Evolutionary conservation across 2,329 filamentous ascomycete species (phyloP), one percentile per base, ranked within the genome.

Genomic region (Conoideocrella luteorostrata): DNA sequence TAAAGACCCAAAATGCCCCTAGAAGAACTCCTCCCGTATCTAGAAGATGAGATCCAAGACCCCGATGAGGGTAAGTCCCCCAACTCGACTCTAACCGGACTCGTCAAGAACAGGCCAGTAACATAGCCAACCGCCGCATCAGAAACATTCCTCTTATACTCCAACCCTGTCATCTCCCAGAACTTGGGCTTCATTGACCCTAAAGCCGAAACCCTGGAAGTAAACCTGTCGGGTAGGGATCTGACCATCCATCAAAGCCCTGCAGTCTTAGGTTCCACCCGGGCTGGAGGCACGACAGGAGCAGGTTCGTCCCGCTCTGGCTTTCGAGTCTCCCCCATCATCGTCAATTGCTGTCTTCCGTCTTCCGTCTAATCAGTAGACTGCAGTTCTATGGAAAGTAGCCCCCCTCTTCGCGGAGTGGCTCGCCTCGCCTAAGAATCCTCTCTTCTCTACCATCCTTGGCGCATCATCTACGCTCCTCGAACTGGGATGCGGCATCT

Each of bases 61-160:
- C 59, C 67, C 2, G 72, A 75, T 50, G 71, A 76, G 66, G 71
- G 72, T 64, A 48, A 30, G 10, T 30, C 15, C 10, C 21, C 24
- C 41, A 35, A 38, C 10, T 29, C 18, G 3, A 41, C 40, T 49
- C 15, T 6, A 20, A 6, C 0, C 29, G 32, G n/a, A n/a, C n/a
- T n/a, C n/a, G n/a, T n/a, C n/a, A n/a, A n/a, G n/a, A n/a, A n/a
- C n/a, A n/a, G n/a, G n/a, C 17, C 23, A 29, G 2, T 34, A 29
- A 29, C 22, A 13, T 4, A 18, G 28, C 4, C 2, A 20, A 1
- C n/a, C 9, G 7, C 7, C 18, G 7, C 22, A 13, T 4, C 60
- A 95, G 91, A 97, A 68, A 87, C 88, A 4, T 96, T 95, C 58
- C 67, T 90, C 29, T 74, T 96, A 44, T 96, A 95, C 70, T 84